Evolutionary conservation across 1,284 basidiomycete genomes (phyloP).

Genomic region (Cryptococcus depauperatus): DNA sequence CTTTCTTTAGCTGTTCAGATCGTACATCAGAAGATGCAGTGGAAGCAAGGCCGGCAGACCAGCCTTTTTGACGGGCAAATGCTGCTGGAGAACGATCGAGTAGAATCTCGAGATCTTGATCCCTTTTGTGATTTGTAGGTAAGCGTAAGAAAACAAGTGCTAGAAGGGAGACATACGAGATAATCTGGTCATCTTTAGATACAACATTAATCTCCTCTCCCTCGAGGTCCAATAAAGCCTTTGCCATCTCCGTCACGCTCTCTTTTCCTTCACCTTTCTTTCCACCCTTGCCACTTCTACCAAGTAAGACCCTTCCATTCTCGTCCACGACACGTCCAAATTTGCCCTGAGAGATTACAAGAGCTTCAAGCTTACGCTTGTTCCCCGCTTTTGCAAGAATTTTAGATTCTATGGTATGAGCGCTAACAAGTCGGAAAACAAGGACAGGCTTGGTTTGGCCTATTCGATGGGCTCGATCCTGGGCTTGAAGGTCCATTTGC

Average conservation of each 20-base stretch:
- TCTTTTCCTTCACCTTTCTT: constrained; percentile 40
- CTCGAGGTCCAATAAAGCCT: constrained; percentile 70
- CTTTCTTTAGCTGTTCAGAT: constrained; percentile 40
- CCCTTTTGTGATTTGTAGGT: constrained; percentile 38
- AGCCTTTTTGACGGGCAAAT: constrained; percentile 69
- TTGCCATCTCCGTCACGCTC: constrained; percentile 70
- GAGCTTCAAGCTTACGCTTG: constrained; percentile 80
- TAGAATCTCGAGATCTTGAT: constrained; percentile 68
- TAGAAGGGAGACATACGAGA: constrained; percentile 46
- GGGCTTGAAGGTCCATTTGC: constrained; percentile 92
- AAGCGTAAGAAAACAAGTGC: not conserved
- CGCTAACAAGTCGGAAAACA: constrained; percentile 74
- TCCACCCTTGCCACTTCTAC: constrained; percentile 22
- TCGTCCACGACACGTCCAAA: constrained; percentile 54
- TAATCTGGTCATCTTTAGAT: constrained; percentile 63
- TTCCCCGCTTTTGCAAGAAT: constrained; percentile 83
- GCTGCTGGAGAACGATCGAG: constrained; percentile 75
- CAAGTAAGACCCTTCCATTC: constrained; percentile 51
- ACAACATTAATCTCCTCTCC: constrained; percentile 86
- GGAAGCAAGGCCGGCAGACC: constrained; percentile 48
- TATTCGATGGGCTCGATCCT: constrained; percentile 91
- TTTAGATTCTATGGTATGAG: constrained; percentile 76
- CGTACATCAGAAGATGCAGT: constrained; percentile 29
- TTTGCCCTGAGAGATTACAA: constrained; percentile 88
- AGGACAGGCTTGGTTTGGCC: constrained; percentile 84